Percentiles rank a stretch among this genome's conserved stretches.
Conservation (phyloP, 108 stramenopile genomes). For the Aurantiochytrium sp. region DNA sequence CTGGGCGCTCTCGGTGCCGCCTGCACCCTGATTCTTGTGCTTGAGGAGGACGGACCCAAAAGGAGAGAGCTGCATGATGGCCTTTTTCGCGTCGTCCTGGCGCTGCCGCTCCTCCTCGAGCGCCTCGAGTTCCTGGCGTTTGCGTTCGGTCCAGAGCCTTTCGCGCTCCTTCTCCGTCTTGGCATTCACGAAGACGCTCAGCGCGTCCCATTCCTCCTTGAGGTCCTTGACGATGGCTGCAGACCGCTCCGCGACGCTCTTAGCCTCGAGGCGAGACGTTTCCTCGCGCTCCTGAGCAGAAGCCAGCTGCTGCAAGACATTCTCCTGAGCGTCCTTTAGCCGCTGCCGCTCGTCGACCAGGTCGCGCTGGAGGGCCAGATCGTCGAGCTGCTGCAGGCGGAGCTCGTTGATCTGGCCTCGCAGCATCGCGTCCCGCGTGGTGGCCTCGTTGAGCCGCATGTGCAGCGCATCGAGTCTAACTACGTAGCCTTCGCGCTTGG, state of each 20-base stretch:
- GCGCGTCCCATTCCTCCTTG: neutral
- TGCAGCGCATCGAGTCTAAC: conserved; percentile 17
- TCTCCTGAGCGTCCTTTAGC: neutral
- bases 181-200: conserved; percentile 3
- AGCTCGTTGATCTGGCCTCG: neutral
- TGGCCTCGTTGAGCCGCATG: neutral
- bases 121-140: neutral
- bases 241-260: neutral
- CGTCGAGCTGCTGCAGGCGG: neutral
- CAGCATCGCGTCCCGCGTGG: neutral
- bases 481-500: neutral
- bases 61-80: neutral
- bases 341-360: neutral
- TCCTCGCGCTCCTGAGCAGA: neutral
- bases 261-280: neutral
- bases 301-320: neutral
- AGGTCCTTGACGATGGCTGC: neutral
- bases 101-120: neutral
- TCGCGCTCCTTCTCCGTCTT: conserved; percentile 3
- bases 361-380: neutral
- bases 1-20: no score
- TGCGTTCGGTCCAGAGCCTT: neutral
- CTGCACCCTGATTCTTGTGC: neutral
- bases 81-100: neutral
- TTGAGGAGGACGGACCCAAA: neutral